phyloP scores from a whole-genome alignment of 2,329 filamentous ascomycete species.

The Tolypocladium capitatum region DNA sequence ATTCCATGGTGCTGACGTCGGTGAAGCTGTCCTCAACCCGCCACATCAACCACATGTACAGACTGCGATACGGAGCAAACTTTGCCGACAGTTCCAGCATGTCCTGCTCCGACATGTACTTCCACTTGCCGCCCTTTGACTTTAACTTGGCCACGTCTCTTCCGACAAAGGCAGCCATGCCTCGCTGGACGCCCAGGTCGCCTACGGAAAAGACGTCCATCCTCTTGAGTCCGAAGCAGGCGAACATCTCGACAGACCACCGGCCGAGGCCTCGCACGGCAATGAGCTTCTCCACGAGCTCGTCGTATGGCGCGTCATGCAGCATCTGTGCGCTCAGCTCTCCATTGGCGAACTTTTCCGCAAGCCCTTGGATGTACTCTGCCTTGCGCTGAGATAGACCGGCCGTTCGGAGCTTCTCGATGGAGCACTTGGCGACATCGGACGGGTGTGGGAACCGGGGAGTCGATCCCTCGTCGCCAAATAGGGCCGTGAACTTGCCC shows the following conservation, averaged over 20 bases:
- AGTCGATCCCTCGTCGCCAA: conserved; percentile 28
- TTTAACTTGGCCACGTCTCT: conserved; percentile 77
- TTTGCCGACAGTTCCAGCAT: conserved; percentile 72
- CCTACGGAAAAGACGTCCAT: conserved; percentile 89
- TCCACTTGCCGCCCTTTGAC: conserved; percentile 75
- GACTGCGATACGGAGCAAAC: conserved; percentile 75
- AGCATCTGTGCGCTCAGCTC: conserved; percentile 68
- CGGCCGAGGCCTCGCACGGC: conserved; percentile 75
- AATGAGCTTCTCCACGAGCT: conserved; percentile 68
- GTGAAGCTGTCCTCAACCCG: conserved; percentile 54
- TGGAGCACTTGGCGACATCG: conserved; percentile 49
- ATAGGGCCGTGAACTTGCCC: conserved; percentile 67
- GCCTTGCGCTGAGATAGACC: conserved; percentile 91
- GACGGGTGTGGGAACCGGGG: conserved; percentile 60
- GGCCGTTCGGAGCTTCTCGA: conserved; percentile 63
- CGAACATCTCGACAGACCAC: conserved; percentile 98
- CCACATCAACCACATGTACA: conserved; percentile 99
- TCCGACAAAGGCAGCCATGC: conserved; percentile 80
- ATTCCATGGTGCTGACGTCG: conserved; percentile 51
- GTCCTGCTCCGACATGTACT: conserved; percentile 91
- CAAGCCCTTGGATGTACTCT: conserved; percentile 81
- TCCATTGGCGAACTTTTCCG: conserved; percentile 63
- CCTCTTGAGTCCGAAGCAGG: conserved; percentile 84
- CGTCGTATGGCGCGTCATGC: conserved; percentile 68
- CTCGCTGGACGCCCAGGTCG: conserved; percentile 85